These are phyloP conservation scores for Achlya hypogyna DNA, from an alignment of 352 stramenopile species.

Conservation along the genomic window DNA sequence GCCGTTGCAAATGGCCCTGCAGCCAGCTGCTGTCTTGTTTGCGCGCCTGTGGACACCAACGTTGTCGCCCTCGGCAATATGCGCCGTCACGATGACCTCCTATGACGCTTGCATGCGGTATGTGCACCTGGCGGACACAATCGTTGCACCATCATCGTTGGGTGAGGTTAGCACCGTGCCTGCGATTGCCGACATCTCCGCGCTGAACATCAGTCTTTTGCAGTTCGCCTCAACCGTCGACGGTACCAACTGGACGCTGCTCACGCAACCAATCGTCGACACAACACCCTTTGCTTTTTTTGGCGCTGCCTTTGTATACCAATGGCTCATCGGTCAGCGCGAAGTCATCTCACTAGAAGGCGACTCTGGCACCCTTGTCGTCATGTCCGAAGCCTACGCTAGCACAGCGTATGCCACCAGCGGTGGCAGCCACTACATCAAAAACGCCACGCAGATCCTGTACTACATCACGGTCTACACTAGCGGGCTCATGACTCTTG, in stretches of 20 bases:
- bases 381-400: neutral
- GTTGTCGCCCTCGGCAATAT: too few species aligned
- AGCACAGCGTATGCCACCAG: neutral
- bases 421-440: neutral
- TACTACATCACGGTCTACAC: slow-evolving; percentile 12
- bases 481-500: neutral
- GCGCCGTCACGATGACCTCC: too few species aligned
- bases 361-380: neutral
- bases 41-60: neutral
- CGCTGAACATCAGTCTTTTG: neutral
- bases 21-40: neutral
- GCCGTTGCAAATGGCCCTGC: neutral
- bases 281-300: neutral
- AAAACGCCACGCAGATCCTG: neutral
- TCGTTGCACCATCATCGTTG: too few species aligned
- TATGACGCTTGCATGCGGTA: too few species aligned
- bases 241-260: neutral
- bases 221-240: slow-evolving; percentile 1
- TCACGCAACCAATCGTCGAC: slow-evolving; percentile 2
- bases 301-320: neutral
- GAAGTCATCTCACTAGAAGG: slow-evolving; percentile 5
- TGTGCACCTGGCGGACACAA: too few species aligned
- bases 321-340: slow-evolving; percentile 2
- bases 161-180: too few species aligned
- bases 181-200: neutral